A percentile compares a stretch with the other conserved stretches of the same genome.
These are phyloP conservation scores for Sutorius australiensis DNA, from an alignment of 768 basidiomycete genomes.

Conservation along the genomic window DNA sequence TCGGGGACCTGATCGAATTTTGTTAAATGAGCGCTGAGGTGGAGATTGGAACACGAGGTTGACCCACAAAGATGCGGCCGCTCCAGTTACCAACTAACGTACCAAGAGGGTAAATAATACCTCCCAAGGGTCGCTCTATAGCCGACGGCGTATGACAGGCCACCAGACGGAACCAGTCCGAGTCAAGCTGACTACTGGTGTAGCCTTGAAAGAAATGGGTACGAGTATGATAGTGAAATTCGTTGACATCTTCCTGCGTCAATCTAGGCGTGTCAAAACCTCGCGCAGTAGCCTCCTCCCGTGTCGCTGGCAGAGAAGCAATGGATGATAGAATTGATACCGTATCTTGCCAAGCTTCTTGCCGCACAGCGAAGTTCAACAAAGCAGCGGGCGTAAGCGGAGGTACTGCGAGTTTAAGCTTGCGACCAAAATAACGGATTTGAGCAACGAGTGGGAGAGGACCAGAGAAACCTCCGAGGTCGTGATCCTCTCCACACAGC, in stretches of 20 bases:
- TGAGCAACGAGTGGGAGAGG: slow-evolving; percentile 31
- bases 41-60: slow-evolving; percentile 4
- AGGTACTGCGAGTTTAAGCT: slow-evolving; percentile 40
- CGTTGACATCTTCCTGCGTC: slow-evolving; percentile 37
- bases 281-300: slow-evolving; percentile 31
- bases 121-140: slow-evolving; percentile 36
- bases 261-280: slow-evolving; percentile 31
- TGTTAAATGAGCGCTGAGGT: slow-evolving; percentile 20
- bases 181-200: slow-evolving; percentile 36
- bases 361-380: slow-evolving; percentile 34
- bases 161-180: slow-evolving; percentile 47
- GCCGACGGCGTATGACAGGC: slow-evolving; percentile 39
- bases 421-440: slow-evolving; percentile 40
- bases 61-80: slow-evolving; percentile 44
- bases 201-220: slow-evolving; percentile 28
- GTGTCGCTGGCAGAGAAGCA: slow-evolving; percentile 32
- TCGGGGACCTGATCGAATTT: slow-evolving; percentile 23
- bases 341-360: slow-evolving; percentile 35
- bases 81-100: slow-evolving; percentile 44
- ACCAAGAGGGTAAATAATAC: slow-evolving; percentile 42
- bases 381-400: slow-evolving; percentile 39
- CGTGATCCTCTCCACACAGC: slow-evolving; percentile 28
- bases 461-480: slow-evolving; percentile 26
- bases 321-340: slow-evolving; percentile 22
- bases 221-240: slow-evolving; percentile 38